Evolutionary conservation across 2,329 filamentous ascomycete species (phyloP), one percentile per base, ranked within the genome.

Genomic region (Neonectria hederae): DNA sequence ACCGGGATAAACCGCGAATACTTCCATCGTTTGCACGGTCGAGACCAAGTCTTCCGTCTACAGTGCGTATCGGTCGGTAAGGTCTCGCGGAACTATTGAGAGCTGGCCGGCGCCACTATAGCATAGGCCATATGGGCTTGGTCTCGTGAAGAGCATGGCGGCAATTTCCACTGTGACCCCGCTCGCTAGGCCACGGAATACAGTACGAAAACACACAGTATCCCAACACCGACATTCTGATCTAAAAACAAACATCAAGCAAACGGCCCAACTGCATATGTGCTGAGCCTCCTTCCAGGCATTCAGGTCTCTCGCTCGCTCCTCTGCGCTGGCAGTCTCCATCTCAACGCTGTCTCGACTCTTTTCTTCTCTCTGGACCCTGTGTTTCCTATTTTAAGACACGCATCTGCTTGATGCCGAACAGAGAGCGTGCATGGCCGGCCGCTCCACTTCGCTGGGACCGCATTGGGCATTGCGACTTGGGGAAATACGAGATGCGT

Each of bases 401-500:
- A 30, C 2, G 54, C 35, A 26, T 30, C 32, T 49, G 38, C 40
- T 35, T 14, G 26, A 42, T 24, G 40, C 40, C 42, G 11, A 38
- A 55, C 45, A 54, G 54, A 57, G 53, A 46, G 24, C 10, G 11
- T 11, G 45, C 17, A 14, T 13, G 13, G 9, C 10, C 10, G 13
- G 13, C n/a, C 22, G 35, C 59, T 45, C 28, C 53, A 54, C 46
- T 32, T 38, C 26, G 28, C 28, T 26, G 57, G 54, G 32, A 43
- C 55, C 56, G 46, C 54, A 45, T 62, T 57, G 55, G 59, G 59
- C 28, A 10, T 45, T 19, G 57, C 10, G 35, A 56, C 13, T 67
- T 59, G 70, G 51, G 60, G 62, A 55, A 69, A 72, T 72, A 72
- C 70, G 70, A 72, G 70, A 70, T 70, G 58, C 56, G 69, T 71